Evolutionary conservation across 2,329 filamentous ascomycete species (phyloP), one percentile per base, ranked within the genome.

Genomic region (Pseudomassariella vexata): DNA sequence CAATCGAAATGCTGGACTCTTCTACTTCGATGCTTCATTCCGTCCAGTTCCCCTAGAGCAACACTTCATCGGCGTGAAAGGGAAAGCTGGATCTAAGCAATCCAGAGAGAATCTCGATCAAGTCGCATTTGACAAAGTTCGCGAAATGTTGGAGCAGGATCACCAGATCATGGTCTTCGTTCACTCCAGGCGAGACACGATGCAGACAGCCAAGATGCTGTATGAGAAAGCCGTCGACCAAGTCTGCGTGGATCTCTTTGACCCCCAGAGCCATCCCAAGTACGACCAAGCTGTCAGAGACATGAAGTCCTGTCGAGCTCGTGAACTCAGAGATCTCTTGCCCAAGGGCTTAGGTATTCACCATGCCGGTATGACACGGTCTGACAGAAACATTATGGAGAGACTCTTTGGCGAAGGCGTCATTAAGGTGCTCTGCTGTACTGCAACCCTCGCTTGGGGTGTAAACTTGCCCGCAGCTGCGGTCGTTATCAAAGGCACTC

Each of bases 111-210:
- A 96, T 44, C 66, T 98, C 18, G 92, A 98, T 46, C 72, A 72
- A 16, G 80, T 87, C 3, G 79, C 87, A 0, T 98, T 94, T 52
- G 89, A 96, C 45, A 99, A 99, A 55, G 88, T 95, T 28, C 82
- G 80, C 45, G 84, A 92, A 32, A 95, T 98, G 89, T 69, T 98
- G 3, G 78, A 88, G 52, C 68, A 71, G 37, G 89, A 85, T n/a
- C 92, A 99, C 50, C 92, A 98, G 56, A 76, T 98, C 44, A 98
- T 99, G 94, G 90, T 99, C 0, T 98, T 99, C 57, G 94, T 98
- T 9, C 94, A 98, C 56, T 95, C 90, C 1, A 76, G 92, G 17
- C 89, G 94, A 53, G 94, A 99, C 47, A 98, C 94, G 0, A 78
- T 94, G 44, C 75, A 83, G 40, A 94, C 90, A 2, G 89, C 92